Base-by-base conservation (phyloP, 164 flowering plant species). In the Sedum album region DNA sequence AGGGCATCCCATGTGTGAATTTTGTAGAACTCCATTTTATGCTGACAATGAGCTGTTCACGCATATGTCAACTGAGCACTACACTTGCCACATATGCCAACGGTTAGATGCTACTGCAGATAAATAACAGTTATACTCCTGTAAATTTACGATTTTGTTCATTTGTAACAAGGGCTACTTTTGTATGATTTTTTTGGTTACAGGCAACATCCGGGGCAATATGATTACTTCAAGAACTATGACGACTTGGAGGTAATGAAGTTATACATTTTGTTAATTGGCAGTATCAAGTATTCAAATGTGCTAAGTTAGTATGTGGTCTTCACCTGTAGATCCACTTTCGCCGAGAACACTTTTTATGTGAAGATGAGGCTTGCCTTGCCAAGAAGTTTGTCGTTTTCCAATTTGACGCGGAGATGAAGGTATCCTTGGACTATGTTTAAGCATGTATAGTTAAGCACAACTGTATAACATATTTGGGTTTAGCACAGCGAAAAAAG, bases 181-280 rank as follows among this genome's bases (percentile, higher is more conserved):
- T 53, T 31, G 2, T 15, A 8, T 23, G 13, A 55, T 20, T 61
- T 33, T 31, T 66, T 23, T 36, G 65, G 38, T 66, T 75, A 76
- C 90, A 95, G 99, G 88, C 87, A 80, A 77, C 78, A 95, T 76
- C 97, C 97, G 23, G 96, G 94, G 61, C 96, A 92, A 51, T 90
- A 79, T 71, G 99, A 95, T 53, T 95, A 95, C 72, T 92, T 81
- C 65, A 85, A 82, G 76, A 81, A 88, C 66, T 95, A 95, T 83
- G 91, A 88, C 77, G 97, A 95, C 69, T 79, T 95, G 70, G 99
- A 95, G 94, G 97, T 65, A 77, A 66, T 83, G 49, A 49, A 33
- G 66, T 68, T 41, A 38, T 36, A 42, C 44, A 66, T 31, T 33
- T 2, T 64, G 28, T 46, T 3, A 25, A 9, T 21, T 3, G n/a